Evolutionary conservation across 2,329 filamentous ascomycete genomes (phyloP), one percentile per base, ranked within the genome.

Genomic region (Scortechinia acanthostroma): DNA sequence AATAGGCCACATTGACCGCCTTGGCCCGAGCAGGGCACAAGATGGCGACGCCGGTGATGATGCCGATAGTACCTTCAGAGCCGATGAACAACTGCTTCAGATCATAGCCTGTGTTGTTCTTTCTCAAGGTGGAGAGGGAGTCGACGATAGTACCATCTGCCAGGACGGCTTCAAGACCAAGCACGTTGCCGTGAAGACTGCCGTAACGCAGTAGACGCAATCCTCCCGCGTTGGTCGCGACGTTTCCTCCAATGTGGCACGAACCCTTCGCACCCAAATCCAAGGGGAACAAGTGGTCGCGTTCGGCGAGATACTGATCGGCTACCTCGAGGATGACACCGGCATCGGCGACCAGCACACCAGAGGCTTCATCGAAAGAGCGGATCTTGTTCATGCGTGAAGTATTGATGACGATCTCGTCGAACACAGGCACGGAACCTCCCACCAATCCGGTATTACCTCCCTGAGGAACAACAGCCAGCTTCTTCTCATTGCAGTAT

Each of bases 41-140:
- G 50, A 98, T 86, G 3, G 90, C 91, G 28, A 97, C 76, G 42
- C 80, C 91, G 16, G 93, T 98, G 55, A 98, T 87, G 56, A 97
- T 86, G 45, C 93, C 93, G 50, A 97, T 86, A 3, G 93, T 97
- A 20, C 93, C 93, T 65, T 98, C 93, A 22, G 83, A 88, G 42
- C 93, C 93, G 56, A 98, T 95, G 62, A 98, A 96, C 25, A 96
- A 77, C 65, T 96, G 91, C 71, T 96, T 96, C 47, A 96, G 66
- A 61, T 98, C 94, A 65, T 97, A 98, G 21, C 93, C 93, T 2
- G 93, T 98, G 70, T 98, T 98, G 74, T 98, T 97, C 74, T 98
- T 98, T 53, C 93, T 82, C 47, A 98, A 73, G 48, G 79, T 91
- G 53, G 80, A 86, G 22, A 98, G 80, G 55, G 96, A 90, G 55